Base-by-base conservation (phyloP, 176 grass and related monocot genomes). In the Canna indica region DNA sequence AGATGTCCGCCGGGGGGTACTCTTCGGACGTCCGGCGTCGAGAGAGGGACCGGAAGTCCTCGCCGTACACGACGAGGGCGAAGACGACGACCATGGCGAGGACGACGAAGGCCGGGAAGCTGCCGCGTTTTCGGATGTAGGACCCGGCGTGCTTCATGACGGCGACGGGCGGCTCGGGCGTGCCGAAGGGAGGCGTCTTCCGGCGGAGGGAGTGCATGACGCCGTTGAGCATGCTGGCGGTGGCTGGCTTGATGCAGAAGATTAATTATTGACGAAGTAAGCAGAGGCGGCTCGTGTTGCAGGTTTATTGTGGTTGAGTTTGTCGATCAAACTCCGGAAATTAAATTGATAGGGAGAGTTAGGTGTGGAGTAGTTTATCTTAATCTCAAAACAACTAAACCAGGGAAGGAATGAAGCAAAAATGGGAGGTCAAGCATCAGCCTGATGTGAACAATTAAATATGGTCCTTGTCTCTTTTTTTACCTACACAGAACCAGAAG, bases 21-120 rank as follows among this genome's bases (percentile, higher is more conserved):
- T 48, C 42, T 1, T 26, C n/a, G 54, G 7, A 4, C 4, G 39
- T 32, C 44, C 16, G 30, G 35, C 28, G 45, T 3, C 47, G 76
- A 30, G 76, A 57, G 22, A 78, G 63, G 36, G 82, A 75, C 67
- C 69, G 78, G 82, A 91, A 81, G 82, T 85, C 80, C 80, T 91
- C 89, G 67, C 74, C 77, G 82, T 88, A 91, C 80, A 91, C 80
- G 85, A 91, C 5, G 63, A 91, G 5, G 17, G 82, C 82, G 62
- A 75, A 88, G 39, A 88, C 7, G 77, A 81, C 29, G 77, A 85
- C 75, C 77, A 79, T 76, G 48, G 73, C 67, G 67, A 83, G 62
- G 8, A 81, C 80, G 61, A 88, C 48, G 70, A 88, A 79, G 0
- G 83, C 76, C 36, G 84, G 80, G 38, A 88, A 36, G 73, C 81